Evolutionary conservation across 2,329 filamentous ascomycete species (phyloP).

Genomic region (Tympanopsis confertula): DNA sequence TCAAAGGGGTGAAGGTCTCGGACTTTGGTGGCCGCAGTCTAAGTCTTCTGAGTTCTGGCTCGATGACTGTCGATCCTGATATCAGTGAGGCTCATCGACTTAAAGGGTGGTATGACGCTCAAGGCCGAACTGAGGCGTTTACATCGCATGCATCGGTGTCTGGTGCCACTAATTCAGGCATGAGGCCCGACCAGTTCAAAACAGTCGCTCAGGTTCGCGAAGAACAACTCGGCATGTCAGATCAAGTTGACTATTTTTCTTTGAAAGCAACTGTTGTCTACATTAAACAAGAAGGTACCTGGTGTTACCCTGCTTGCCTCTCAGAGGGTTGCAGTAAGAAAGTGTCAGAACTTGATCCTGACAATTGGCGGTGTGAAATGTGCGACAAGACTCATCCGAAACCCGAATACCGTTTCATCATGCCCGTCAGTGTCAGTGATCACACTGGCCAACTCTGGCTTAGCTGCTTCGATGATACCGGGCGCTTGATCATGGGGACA

Average conservation of each 20-base stretch:
- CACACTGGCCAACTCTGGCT: slow-evolving; percentile 57
- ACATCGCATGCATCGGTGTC: slow-evolving; percentile 7
- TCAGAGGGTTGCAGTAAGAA: slow-evolving; percentile 56
- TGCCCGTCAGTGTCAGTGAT: slow-evolving; percentile 48
- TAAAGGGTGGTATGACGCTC: slow-evolving; percentile 64
- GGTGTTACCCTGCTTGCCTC: slow-evolving; percentile 52
- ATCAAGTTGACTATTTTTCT: slow-evolving; percentile 48
- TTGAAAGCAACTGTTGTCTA: slow-evolving; percentile 54
- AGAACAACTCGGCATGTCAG: slow-evolving; percentile 50
- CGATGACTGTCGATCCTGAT: slow-evolving; percentile 59
- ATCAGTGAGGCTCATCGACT: slow-evolving; percentile 62
- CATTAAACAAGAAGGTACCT: slow-evolving; percentile 49
- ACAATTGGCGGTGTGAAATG: slow-evolving; percentile 55
- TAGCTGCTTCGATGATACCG: slow-evolving; percentile 54
- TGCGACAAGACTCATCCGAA: slow-evolving; percentile 45
- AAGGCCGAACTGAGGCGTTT: slow-evolving; percentile 31
- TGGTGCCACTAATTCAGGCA: slow-evolving; percentile 20
- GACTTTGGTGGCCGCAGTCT: slow-evolving; percentile 63
- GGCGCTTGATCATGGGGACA: slow-evolving; percentile 45
- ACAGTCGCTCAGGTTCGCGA: slow-evolving; percentile 48
- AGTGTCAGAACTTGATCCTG: slow-evolving; percentile 45
- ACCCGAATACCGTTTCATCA: slow-evolving; percentile 54
- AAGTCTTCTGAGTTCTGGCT: slow-evolving; percentile 58
- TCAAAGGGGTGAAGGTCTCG: slow-evolving; percentile 66
- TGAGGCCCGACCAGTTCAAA: slow-evolving; percentile 40